Percentiles rank a stretch among this genome's conserved stretches.
Conservation (phyloP, 2,329 filamentous ascomycete genomes). For the Ophiocordyceps camponoti-rufipedis region DNA sequence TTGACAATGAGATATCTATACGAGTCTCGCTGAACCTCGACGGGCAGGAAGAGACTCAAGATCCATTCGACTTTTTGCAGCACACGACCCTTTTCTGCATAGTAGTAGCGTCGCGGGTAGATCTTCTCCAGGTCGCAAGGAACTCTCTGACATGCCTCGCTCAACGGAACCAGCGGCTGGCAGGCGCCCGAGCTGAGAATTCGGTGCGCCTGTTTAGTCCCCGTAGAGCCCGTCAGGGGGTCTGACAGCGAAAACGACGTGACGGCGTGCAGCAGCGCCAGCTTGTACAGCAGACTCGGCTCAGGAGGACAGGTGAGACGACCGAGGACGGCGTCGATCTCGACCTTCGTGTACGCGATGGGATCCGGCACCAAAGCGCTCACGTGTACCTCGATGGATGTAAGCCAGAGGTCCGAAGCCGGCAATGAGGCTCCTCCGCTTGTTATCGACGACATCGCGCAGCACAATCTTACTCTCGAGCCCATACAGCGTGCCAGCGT, state of each 20-base stretch:
- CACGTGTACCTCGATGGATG: conserved; percentile 22
- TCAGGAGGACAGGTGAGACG: conserved; percentile 1
- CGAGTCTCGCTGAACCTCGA: neutral
- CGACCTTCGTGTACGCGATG: neutral
- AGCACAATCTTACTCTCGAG: conserved; percentile 39
- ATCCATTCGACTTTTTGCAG: neutral
- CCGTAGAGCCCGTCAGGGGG: neutral
- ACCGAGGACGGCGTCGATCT: neutral
- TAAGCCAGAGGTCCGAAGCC: conserved; percentile 23
- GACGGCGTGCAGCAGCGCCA: conserved; percentile 1
- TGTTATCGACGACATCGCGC: conserved; percentile 19
- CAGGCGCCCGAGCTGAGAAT: conserved; percentile 1
- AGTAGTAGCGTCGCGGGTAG: neutral
- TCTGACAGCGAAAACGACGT: neutral
- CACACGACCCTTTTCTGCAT: neutral
- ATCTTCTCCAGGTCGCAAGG: neutral
- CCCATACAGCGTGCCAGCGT: conserved; percentile 41
- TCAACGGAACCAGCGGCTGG: neutral
- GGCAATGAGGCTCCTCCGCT: conserved; percentile 31
- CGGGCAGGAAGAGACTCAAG: neutral
- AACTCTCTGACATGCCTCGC: neutral
- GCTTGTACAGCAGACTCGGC: neutral
- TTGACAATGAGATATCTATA: neutral
- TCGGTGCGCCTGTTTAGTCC: neutral
- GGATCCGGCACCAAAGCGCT: neutral